phyloP scores from a whole-genome alignment of 768 basidiomycete genomes.

The Suillus plorans region DNA sequence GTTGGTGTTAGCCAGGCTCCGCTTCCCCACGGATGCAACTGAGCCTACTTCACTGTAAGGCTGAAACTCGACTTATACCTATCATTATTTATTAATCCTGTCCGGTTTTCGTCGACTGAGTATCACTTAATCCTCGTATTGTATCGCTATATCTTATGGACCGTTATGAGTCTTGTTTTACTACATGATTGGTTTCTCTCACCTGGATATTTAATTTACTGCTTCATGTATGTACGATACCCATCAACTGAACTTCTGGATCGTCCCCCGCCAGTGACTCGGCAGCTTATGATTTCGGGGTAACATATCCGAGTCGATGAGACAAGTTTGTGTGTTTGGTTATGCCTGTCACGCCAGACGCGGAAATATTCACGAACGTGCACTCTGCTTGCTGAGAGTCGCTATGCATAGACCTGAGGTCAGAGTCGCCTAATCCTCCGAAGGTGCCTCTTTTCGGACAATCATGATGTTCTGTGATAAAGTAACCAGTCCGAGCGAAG shows the following conservation, averaged over 20 bases:
- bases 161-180: not conserved
- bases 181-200: not conserved
- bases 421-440: not conserved
- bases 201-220: not conserved
- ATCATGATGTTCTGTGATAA: not conserved
- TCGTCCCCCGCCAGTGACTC: not conserved
- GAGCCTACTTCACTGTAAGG: conserved; percentile 48
- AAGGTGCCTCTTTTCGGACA: not conserved
- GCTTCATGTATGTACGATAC: not conserved
- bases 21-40: conserved; percentile 61
- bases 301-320: not conserved
- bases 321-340: not conserved
- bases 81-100: not conserved
- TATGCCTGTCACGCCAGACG: not conserved
- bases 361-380: not conserved
- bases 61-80: not conserved
- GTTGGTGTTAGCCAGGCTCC: conserved; percentile 60
- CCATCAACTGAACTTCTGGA: not conserved
- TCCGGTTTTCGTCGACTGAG: not conserved
- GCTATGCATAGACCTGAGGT: not conserved
- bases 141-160: not conserved
- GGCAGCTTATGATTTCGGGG: not conserved
- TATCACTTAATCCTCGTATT: not conserved
- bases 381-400: not conserved
- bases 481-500: not conserved